A percentile compares a stretch with the other conserved stretches of the same genome.
Evolutionary conservation across 2,329 filamentous ascomycete genomes (phyloP).

Genomic region (Aspergillus sojae): DNA sequence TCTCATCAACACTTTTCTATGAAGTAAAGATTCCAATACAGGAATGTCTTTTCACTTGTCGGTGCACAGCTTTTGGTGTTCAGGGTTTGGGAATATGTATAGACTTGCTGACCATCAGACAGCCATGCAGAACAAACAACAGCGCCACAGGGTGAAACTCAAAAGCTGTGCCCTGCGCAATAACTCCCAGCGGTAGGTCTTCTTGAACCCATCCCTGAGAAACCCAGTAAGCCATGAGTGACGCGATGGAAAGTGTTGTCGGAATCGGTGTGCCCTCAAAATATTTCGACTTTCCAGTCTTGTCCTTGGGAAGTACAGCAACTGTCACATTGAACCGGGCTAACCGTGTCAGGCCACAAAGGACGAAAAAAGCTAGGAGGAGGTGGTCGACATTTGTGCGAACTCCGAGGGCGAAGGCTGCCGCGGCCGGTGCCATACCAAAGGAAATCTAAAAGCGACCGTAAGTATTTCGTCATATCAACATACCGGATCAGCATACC

Average conservation of each 20-base stretch:
- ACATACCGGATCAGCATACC: slow-evolving; percentile 55
- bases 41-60: slow-evolving; percentile 15
- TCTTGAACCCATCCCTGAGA: slow-evolving; percentile 77
- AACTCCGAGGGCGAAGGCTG: slow-evolving; percentile 85
- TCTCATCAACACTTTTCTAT: slow-evolving; percentile 22
- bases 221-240: slow-evolving; percentile 88
- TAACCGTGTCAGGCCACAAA: slow-evolving; percentile 89
- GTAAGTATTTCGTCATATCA: slow-evolving; percentile 12
- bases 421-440: slow-evolving; percentile 82
- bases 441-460: slow-evolving; percentile 77
- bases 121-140: slow-evolving; percentile 86
- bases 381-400: slow-evolving; percentile 83
- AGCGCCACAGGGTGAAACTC: slow-evolving; percentile 84
- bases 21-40: slow-evolving; percentile 14
- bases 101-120: slow-evolving; percentile 92
- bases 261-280: slow-evolving; percentile 98
- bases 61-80: slow-evolving; percentile 13
- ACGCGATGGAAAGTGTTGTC: slow-evolving; percentile 79
- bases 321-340: slow-evolving; percentile 98
- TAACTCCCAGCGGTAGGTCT: slow-evolving; percentile 74
- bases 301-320: slow-evolving; percentile 85
- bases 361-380: slow-evolving; percentile 81
- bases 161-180: slow-evolving; percentile 66
- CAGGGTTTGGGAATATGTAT: slow-evolving; percentile 89
- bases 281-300: slow-evolving; percentile 85